phyloP scores from a whole-genome alignment of 306 rosid genomes.

The Echinosophora koreensis region DNA sequence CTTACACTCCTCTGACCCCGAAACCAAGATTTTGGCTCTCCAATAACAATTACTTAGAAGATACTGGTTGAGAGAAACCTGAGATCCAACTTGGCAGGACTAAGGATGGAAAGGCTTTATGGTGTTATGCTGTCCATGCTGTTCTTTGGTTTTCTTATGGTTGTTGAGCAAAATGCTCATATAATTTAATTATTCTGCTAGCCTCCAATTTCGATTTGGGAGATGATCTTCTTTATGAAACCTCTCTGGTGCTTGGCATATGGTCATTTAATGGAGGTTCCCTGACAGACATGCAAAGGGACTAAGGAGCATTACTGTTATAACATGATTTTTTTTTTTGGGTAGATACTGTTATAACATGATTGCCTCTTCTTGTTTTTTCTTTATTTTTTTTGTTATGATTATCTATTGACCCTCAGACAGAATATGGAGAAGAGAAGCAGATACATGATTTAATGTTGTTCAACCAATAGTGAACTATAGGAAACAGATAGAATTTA shows the following conservation, averaged over 20 bases:
- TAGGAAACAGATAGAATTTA: not conserved
- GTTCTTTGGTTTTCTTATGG: not conserved
- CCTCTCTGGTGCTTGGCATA: not conserved
- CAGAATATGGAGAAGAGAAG: not conserved
- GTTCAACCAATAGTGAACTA: not conserved
- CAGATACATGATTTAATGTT: not conserved
- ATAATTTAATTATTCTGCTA: not conserved
- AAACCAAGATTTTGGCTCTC: too few relatives aligned
- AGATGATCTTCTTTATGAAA: not conserved
- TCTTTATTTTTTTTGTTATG: not conserved
- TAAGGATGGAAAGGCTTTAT: not conserved
- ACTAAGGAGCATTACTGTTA: not conserved
- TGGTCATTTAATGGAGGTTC: not conserved
- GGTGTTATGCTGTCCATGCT: not conserved
- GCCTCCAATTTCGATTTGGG: not conserved
- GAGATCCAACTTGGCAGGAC: too few relatives aligned
- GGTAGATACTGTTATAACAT: not conserved
- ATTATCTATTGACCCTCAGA: not conserved
- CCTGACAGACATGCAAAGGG: not conserved
- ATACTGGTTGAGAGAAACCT: too few relatives aligned
- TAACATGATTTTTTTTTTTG: not conserved
- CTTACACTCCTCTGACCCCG: too few relatives aligned
- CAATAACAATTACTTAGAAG: too few relatives aligned
- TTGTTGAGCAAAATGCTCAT: not conserved
- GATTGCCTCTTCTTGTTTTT: not conserved